Conservation (phyloP, 257 asterid species). For the Rhazya stricta region DNA sequence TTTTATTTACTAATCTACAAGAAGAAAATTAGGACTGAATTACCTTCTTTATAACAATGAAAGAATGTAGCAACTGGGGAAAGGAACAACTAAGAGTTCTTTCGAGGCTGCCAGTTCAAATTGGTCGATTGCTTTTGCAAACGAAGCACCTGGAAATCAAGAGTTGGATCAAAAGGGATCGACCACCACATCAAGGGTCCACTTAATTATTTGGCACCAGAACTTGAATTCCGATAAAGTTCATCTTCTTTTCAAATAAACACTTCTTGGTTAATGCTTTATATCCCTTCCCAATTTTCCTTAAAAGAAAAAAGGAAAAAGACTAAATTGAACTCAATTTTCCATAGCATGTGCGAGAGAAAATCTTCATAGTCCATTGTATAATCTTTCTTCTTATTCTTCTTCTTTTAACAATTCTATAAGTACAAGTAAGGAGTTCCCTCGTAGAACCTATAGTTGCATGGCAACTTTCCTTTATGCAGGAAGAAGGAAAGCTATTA, state of each 20-base stretch:
- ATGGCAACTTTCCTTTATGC: conserved; percentile 8
- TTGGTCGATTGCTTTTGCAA: not conserved
- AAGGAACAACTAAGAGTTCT: not conserved
- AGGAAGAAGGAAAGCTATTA: not conserved
- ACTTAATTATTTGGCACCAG: not conserved
- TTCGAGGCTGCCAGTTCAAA: not conserved
- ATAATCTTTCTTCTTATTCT: not conserved
- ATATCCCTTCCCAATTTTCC: not conserved
- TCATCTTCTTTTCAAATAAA: not conserved
- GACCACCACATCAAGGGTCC: conserved; percentile 3
- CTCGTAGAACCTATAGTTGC: not conserved
- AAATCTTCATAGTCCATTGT: no score
- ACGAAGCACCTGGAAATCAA: not conserved
- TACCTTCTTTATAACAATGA: no score
- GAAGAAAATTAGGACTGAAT: no score
- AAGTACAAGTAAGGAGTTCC: not conserved
- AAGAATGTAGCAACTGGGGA: no score
- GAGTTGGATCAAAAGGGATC: not conserved
- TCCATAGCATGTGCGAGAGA: no score
- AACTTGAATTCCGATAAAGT: not conserved
- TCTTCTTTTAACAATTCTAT: no score
- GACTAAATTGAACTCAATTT: no score
- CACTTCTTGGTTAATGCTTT: not conserved
- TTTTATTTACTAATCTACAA: no score
- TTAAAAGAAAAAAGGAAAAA: not conserved